phyloP scores from a whole-genome alignment of 78 protist species.

The Pigoraptor vietnamica region DNA sequence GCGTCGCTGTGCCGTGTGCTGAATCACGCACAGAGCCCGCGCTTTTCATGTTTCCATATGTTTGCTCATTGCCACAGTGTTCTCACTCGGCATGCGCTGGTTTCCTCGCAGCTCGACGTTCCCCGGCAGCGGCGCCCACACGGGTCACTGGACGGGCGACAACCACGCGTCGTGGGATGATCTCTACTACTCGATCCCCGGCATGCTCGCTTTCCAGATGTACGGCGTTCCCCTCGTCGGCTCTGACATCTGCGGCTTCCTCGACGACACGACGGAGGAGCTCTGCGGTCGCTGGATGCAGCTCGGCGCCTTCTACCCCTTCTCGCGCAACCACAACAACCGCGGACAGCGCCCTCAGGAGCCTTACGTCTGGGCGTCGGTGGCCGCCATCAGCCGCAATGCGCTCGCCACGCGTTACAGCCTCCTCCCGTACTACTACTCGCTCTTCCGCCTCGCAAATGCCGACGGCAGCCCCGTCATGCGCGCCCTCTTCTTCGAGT shows the following conservation, averaged over 20 bases:
- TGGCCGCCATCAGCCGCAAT: slow-evolving; percentile 13
- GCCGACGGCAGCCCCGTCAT: slow-evolving; percentile 22
- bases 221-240: slow-evolving; percentile 74
- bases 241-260: slow-evolving; percentile 80
- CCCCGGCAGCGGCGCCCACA: slow-evolving; percentile 59
- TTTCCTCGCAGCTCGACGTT: slow-evolving; percentile 59
- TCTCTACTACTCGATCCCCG: slow-evolving; percentile 61
- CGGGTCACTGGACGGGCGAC: slow-evolving; percentile 66
- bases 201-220: slow-evolving; percentile 60
- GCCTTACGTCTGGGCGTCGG: slow-evolving; percentile 45
- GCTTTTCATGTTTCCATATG: neutral
- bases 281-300: slow-evolving; percentile 70
- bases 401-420: slow-evolving; percentile 32
- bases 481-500: slow-evolving; percentile 59
- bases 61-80: too few species aligned
- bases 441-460: slow-evolving; percentile 29
- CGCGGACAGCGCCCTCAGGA: slow-evolving; percentile 29
- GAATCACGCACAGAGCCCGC: neutral
- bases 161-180: slow-evolving; percentile 37
- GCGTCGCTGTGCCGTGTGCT: neutral
- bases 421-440: slow-evolving; percentile 53
- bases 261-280: slow-evolving; percentile 55
- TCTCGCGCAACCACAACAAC: slow-evolving; percentile 52
- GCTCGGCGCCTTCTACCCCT: slow-evolving; percentile 73
- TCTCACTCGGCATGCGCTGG: too few species aligned